Conservation (phyloP, 2,329 filamentous ascomycete genomes). For the Aureobasidium sp. region DNA sequence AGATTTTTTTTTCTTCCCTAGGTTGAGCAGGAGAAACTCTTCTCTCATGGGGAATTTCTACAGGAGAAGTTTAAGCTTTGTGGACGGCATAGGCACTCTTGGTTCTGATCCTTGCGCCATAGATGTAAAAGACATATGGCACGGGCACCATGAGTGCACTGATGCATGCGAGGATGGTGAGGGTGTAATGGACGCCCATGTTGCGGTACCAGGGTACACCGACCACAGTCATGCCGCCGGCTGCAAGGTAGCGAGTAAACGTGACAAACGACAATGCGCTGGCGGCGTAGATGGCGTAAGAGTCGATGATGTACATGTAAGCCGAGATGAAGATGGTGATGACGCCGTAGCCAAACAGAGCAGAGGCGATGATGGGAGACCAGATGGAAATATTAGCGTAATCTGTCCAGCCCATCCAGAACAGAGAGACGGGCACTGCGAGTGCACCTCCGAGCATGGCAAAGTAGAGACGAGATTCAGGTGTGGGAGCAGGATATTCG, state of each 20-base stretch:
- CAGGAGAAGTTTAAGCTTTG: neutral
- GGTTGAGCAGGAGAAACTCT: too few relatives aligned
- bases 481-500: constrained; percentile 5
- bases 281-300: constrained; percentile 35
- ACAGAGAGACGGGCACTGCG: constrained; percentile 39
- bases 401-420: constrained; percentile 38
- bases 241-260: constrained; percentile 26
- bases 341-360: constrained; percentile 40
- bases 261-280: constrained; percentile 32
- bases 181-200: constrained; percentile 36
- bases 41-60: too few relatives aligned
- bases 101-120: constrained; percentile 18
- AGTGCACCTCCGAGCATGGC: constrained; percentile 36
- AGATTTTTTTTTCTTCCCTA: too few relatives aligned
- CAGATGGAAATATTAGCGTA: constrained; percentile 35
- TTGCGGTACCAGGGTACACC: constrained; percentile 33
- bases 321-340: constrained; percentile 37
- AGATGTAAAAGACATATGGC: constrained; percentile 20
- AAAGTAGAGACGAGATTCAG: constrained; percentile 37
- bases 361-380: constrained; percentile 36
- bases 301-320: constrained; percentile 32
- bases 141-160: constrained; percentile 19
- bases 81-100: constrained; percentile 16
- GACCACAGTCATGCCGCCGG: constrained; percentile 35
- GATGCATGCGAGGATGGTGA: constrained; percentile 34